A percentile compares a stretch with the other conserved stretches of the same genome.
phyloP scores from a whole-genome alignment of 2,329 filamentous ascomycete genomes.

The Torrubiella hemipterigena region DNA sequence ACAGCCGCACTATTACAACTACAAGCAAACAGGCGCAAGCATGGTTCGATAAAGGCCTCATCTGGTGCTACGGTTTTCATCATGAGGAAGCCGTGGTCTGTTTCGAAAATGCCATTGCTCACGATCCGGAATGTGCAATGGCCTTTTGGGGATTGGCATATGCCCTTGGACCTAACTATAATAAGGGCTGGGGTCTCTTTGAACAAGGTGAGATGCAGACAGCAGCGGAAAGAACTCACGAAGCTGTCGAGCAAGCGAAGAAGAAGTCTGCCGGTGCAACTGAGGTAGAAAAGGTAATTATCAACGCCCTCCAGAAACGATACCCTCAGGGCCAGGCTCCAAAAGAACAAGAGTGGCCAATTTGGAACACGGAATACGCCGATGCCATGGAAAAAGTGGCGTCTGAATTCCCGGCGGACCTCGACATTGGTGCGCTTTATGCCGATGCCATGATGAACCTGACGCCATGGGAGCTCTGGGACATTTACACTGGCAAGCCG shows the following conservation, averaged over 20 bases:
- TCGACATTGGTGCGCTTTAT: conserved; percentile 23
- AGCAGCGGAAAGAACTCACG: conserved; percentile 27
- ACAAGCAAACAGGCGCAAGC: conserved; percentile 36
- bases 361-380: conserved; percentile 22
- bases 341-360: conserved; percentile 30
- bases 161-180: conserved; percentile 60
- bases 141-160: conserved; percentile 63
- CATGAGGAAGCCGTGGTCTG: conserved; percentile 58
- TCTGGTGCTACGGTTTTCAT: conserved; percentile 67
- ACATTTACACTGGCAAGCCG: conserved; percentile 20
- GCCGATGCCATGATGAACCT: conserved; percentile 35
- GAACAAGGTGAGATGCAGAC: conserved; percentile 44
- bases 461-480: conserved; percentile 33
- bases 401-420: conserved; percentile 23
- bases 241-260: conserved; percentile 16
- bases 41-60: conserved; percentile 64
- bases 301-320: conserved; percentile 48
- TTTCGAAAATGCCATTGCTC: conserved; percentile 45
- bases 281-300: conserved; percentile 43
- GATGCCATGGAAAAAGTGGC: conserved; percentile 26
- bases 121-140: conserved; percentile 45
- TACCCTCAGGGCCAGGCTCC: conserved; percentile 41
- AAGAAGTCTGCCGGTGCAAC: conserved; percentile 8
- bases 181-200: conserved; percentile 67
- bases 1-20: conserved; percentile 43